Percentiles rank a stretch among this genome's conserved stretches.
These are phyloP conservation scores for Senecio squalidus DNA, from an alignment of 140 eudicot genomes.

Conservation along the genomic window DNA sequence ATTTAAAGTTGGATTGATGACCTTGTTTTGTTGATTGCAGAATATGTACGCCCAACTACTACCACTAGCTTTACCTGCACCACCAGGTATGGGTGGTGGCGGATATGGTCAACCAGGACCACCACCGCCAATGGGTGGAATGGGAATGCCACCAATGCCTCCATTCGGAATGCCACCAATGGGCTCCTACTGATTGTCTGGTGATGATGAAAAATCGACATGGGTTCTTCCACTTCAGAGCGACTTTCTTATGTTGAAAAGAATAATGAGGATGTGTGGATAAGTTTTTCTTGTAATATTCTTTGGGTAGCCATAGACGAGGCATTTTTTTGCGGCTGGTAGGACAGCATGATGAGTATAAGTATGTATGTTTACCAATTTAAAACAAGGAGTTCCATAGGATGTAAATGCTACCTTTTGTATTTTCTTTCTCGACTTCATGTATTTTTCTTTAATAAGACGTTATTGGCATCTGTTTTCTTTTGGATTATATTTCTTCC, in stretches of 20 bases:
- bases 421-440: slow-evolving; percentile 14
- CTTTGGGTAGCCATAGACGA: slow-evolving; percentile 53
- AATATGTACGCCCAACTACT: slow-evolving; percentile 95
- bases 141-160: slow-evolving; percentile 84
- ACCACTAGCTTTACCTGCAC: slow-evolving; percentile 98
- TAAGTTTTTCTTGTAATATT: slow-evolving; percentile 64
- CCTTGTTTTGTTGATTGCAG: slow-evolving; percentile 41
- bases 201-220: slow-evolving; percentile 9
- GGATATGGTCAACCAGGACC: slow-evolving; percentile 63
- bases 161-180: slow-evolving; percentile 94
- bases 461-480: slow-evolving; percentile 8
- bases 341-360: slow-evolving; percentile 48
- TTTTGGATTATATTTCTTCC: not conserved
- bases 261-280: slow-evolving; percentile 37
- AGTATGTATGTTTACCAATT: slow-evolving; percentile 45
- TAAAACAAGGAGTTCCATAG: slow-evolving; percentile 15
- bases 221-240: slow-evolving; percentile 15
- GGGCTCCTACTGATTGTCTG: slow-evolving; percentile 52
- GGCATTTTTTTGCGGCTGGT: slow-evolving; percentile 74
- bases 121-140: slow-evolving; percentile 77
- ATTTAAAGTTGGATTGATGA: slow-evolving; percentile 2
- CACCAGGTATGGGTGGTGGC: slow-evolving; percentile 82
- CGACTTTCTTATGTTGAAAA: slow-evolving; percentile 20
- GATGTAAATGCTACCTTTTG: slow-evolving; percentile 21
- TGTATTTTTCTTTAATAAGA: not conserved